phyloP scores from a whole-genome alignment of 2,329 filamentous ascomycete species.

The Claviceps arundinis region DNA sequence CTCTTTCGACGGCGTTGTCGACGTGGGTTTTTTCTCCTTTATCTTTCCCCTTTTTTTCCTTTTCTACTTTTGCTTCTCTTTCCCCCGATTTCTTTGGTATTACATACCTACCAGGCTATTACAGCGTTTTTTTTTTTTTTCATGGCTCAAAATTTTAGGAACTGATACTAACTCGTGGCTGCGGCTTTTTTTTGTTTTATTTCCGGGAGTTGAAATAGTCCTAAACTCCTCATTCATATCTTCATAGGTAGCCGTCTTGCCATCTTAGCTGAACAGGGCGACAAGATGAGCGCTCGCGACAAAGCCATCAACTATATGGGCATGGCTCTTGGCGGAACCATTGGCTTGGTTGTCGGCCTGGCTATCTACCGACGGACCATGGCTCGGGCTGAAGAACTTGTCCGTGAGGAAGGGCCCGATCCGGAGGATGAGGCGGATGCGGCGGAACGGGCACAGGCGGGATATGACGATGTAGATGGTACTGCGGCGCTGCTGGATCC shows the following conservation, averaged over 20 bases:
- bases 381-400: slow-evolving; percentile 46
- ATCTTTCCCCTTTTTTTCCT: not conserved
- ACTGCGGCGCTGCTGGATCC: slow-evolving; percentile 27
- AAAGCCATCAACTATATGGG: slow-evolving; percentile 74
- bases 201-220: slow-evolving; percentile 26
- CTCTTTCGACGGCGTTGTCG: slow-evolving; percentile 67
- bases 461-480: slow-evolving; percentile 24
- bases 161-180: too few relatives aligned
- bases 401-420: slow-evolving; percentile 25
- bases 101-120: too few relatives aligned
- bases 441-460: slow-evolving; percentile 19
- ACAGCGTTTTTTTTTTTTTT: too few relatives aligned
- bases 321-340: slow-evolving; percentile 56
- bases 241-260: slow-evolving; percentile 83
- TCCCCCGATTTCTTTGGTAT: too few relatives aligned
- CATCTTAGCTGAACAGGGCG: slow-evolving; percentile 67
- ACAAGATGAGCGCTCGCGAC: slow-evolving; percentile 66
- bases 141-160: too few relatives aligned
- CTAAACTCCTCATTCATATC: slow-evolving; percentile 81
- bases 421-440: slow-evolving; percentile 7
- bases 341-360: slow-evolving; percentile 66
- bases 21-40: slow-evolving; percentile 25
- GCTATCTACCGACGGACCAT: slow-evolving; percentile 70
- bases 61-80: too few relatives aligned
- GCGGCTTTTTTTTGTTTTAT: too few relatives aligned